phyloP scores from a whole-genome alignment of 306 rosid species.

The Quercus bicolor region DNA sequence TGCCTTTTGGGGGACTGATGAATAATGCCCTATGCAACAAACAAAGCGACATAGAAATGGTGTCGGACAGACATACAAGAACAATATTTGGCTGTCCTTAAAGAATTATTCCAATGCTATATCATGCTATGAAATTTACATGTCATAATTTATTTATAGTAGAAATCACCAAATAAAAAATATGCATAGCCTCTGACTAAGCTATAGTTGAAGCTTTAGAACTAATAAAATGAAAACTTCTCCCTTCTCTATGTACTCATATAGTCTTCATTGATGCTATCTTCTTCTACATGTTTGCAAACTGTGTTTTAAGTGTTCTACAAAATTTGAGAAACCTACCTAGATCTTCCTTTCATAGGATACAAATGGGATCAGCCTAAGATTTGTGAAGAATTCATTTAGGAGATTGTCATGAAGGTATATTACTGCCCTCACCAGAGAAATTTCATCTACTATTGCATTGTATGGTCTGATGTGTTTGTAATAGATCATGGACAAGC shows the following conservation, averaged over 20 bases:
- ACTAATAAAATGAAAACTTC: background rate
- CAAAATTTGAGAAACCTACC: background rate
- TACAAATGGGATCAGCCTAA: conserved; percentile 15
- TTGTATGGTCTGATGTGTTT: conserved; percentile 8
- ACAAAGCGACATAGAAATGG: too few species aligned
- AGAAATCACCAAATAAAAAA: background rate
- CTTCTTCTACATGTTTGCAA: too few species aligned
- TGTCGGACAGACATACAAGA: background rate
- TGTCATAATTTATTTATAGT: background rate
- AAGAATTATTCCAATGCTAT: background rate
- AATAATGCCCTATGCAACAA: too few species aligned
- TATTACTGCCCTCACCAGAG: conserved; percentile 11
- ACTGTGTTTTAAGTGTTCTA: conserved; percentile 8
- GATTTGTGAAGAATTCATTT: conserved; percentile 28
- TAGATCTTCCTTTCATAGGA: conserved; percentile 8
- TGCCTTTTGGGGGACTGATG: too few species aligned
- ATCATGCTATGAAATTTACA: background rate
- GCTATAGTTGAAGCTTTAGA: background rate
- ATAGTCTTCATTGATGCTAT: background rate
- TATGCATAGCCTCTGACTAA: background rate
- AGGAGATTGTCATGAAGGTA: conserved; percentile 26
- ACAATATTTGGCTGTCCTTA: background rate
- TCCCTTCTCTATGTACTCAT: background rate
- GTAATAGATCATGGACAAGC: conserved; percentile 3
- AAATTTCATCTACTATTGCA: conserved; percentile 22